Evolutionary conservation across 2,329 filamentous ascomycete genomes (phyloP).

Genomic region (Alternaria brassicicola): DNA sequence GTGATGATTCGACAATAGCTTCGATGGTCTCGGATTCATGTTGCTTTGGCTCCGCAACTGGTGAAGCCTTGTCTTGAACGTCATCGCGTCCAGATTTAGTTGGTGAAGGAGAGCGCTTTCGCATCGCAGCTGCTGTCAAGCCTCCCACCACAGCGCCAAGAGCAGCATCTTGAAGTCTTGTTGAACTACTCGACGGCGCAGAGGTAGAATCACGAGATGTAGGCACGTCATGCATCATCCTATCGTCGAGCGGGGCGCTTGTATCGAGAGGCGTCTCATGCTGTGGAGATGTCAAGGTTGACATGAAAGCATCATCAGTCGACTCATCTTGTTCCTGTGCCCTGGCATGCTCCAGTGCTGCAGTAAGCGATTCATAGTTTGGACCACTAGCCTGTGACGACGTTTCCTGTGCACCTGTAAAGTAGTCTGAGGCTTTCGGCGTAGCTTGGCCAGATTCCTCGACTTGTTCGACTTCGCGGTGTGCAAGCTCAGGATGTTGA

Average conservation of each 20-base stretch:
- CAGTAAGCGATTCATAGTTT: conserved; percentile 30
- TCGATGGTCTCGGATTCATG: conserved; percentile 6
- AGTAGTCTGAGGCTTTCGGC: conserved; percentile 65
- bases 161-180: conserved; percentile 37
- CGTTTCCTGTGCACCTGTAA: conserved; percentile 24
- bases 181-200: conserved; percentile 30
- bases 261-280: conserved; percentile 28
- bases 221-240: conserved; percentile 26
- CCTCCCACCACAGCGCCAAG: conserved; percentile 37
- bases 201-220: conserved; percentile 16
- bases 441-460: conserved; percentile 71
- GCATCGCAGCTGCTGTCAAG: conserved; percentile 24
- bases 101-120: conserved; percentile 25
- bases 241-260: conserved; percentile 33
- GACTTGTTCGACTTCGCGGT: conserved; percentile 51
- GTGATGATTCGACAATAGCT: conserved; percentile 18
- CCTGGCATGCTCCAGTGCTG: conserved; percentile 28
- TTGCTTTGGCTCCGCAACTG: conserved; percentile 13
- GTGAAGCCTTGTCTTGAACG: conserved; percentile 18
- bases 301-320: conserved; percentile 11
- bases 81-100: conserved; percentile 19
- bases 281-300: conserved; percentile 15
- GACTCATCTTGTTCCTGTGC: conserved; percentile 20
- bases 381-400: conserved; percentile 17
- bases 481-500: conserved; percentile 30